A percentile compares a stretch with the other conserved stretches of the same genome.
Conservation (phyloP, 2,329 filamentous ascomycete species). For the Magnaporthiopsis rhizophila region DNA sequence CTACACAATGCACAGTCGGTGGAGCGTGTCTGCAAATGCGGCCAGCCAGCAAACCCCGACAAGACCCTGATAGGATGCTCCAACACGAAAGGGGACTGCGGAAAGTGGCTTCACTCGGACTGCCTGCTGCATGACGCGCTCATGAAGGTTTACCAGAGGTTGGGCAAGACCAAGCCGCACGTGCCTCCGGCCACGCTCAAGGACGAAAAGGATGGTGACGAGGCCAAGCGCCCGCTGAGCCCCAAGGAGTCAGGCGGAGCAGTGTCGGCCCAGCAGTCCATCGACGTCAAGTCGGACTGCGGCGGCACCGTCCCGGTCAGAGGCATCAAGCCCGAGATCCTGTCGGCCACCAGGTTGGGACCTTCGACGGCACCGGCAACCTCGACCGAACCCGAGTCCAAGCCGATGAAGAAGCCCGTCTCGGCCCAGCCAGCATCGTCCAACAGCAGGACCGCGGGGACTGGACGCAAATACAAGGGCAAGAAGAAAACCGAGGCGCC, state of each 20-base stretch:
- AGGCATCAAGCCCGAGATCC: conserved; percentile 23
- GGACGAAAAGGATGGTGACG: conserved; percentile 32
- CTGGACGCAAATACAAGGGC: conserved; percentile 2
- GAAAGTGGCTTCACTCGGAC: conserved; percentile 55
- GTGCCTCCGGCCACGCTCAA: conserved; percentile 25
- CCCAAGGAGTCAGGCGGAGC: conserved; percentile 43
- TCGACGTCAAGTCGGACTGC: conserved; percentile 42
- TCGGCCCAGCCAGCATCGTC: conserved; percentile 12
- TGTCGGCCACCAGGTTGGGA: conserved; percentile 21
- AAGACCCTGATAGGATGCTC: conserved; percentile 51
- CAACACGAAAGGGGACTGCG: conserved; percentile 35
- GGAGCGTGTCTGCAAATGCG: conserved; percentile 49
- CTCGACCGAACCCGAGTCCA: not conserved
- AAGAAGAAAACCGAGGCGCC: conserved; percentile 8
- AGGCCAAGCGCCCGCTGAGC: conserved; percentile 38
- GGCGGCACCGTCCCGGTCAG: conserved; percentile 21
- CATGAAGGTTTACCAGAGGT: conserved; percentile 37
- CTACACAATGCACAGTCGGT: conserved; percentile 39
- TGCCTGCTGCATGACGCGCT: conserved; percentile 52
- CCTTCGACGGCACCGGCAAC: conserved; percentile 10
- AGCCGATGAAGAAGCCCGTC: not conserved
- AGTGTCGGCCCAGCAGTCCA: conserved; percentile 40
- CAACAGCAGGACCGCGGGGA: conserved; percentile 7
- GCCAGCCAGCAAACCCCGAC: conserved; percentile 54
- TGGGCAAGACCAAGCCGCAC: conserved; percentile 45